Percentiles rank a stretch among this genome's conserved stretches.
These are phyloP conservation scores for Penicillium sp. DNA, from an alignment of 2,329 filamentous ascomycete genomes.

Conservation along the genomic window DNA sequence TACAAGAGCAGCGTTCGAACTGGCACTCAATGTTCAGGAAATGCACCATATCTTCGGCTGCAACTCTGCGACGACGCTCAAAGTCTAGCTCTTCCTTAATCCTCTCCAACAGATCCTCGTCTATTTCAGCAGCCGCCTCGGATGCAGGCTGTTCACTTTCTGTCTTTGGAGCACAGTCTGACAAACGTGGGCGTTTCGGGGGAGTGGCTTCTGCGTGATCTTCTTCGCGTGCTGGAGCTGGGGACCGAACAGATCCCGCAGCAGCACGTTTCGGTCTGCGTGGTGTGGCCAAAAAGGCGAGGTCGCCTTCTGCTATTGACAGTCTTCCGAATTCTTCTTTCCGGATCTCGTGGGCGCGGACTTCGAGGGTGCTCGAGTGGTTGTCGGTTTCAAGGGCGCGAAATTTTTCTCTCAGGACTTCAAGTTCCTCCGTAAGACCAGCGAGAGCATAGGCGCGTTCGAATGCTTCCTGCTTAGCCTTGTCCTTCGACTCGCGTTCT, in stretches of 20 bases:
- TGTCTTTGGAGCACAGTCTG: constrained; percentile 24
- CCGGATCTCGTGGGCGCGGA: constrained; percentile 32
- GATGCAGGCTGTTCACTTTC: constrained; percentile 27
- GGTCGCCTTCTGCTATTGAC: constrained; percentile 33
- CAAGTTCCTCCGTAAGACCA: constrained; percentile 45
- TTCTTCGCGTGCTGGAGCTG: constrained; percentile 10
- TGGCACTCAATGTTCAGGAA: constrained; percentile 52
- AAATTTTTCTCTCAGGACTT: constrained; percentile 43
- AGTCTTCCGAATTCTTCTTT: constrained; percentile 28
- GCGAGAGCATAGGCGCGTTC: constrained; percentile 48
- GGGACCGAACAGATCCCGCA: constrained; percentile 27
- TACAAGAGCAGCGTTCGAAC: constrained; percentile 49
- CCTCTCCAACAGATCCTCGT: constrained; percentile 46
- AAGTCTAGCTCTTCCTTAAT: constrained; percentile 50
- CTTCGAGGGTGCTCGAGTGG: constrained; percentile 33
- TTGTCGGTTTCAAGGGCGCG: constrained; percentile 40
- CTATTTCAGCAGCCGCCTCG: constrained; percentile 25
- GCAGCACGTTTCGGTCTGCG: constrained; percentile 37
- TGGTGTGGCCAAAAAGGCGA: constrained; percentile 31
- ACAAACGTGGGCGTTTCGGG: constrained; percentile 35
- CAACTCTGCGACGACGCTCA: constrained; percentile 51
- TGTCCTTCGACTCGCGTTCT: constrained; percentile 49
- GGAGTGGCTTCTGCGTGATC: constrained; percentile 28
- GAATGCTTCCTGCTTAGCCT: constrained; percentile 48
- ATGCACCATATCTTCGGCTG: constrained; percentile 57